A percentile compares a stretch with the other conserved stretches of the same genome.
Evolutionary conservation across 371 early-diverging fungal species (phyloP).

Genomic region (Mucor circinelloides): DNA sequence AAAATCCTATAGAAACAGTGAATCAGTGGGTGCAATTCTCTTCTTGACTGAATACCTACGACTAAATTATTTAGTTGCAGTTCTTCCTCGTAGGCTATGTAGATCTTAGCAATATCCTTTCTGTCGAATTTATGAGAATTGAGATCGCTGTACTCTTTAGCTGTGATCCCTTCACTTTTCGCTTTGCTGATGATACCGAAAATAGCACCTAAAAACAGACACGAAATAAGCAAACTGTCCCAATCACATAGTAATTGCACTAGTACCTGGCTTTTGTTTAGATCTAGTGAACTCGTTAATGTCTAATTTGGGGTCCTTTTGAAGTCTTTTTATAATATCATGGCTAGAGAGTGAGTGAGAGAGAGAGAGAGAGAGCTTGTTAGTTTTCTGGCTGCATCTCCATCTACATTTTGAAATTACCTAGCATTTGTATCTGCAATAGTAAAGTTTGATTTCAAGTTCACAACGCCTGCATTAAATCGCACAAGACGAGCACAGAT

Average conservation of each 20-base stretch:
- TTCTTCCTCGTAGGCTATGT: constrained; percentile 43
- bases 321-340: constrained; percentile 21
- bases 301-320: background rate
- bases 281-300: background rate
- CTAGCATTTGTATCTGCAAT: constrained; percentile 49
- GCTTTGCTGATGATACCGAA: constrained; percentile 31
- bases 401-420: constrained; percentile 5
- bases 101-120: constrained; percentile 25
- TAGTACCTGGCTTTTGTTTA: constrained; percentile 11
- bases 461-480: constrained; percentile 27
- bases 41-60: constrained; percentile 12
- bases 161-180: constrained; percentile 30
- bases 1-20: constrained; percentile 51
- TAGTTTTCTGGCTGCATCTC: background rate
- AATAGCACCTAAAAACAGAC: constrained; percentile 19
- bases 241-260: background rate
- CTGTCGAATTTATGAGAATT: constrained; percentile 1
- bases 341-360: constrained; percentile 20
- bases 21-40: background rate
- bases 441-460: constrained; percentile 40
- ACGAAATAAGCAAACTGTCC: background rate
- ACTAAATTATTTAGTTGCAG: constrained; percentile 34
- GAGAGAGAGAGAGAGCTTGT: background rate
- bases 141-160: constrained; percentile 9
- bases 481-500: constrained; percentile 51